Percentiles rank a stretch among this genome's conserved stretches.
These are phyloP conservation scores for Protea cynaroides DNA, from an alignment of 164 flowering plant genomes.

Conservation along the genomic window DNA sequence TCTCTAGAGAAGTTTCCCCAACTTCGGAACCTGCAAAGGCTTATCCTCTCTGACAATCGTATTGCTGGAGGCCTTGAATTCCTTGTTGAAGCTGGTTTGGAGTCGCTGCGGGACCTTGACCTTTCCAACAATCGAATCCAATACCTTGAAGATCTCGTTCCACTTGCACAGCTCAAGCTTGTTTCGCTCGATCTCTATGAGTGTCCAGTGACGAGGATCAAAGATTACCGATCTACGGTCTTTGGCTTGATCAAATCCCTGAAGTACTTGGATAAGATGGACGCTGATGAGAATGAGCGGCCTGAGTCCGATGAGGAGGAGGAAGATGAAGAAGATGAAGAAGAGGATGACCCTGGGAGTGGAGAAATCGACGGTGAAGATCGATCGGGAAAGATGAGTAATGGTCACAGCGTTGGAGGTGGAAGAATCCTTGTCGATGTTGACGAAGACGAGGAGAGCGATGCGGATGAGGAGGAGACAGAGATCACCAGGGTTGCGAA, in stretches of 20 bases:
- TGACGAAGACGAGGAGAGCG: conserved; percentile 87
- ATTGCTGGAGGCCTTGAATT: conserved; percentile 78
- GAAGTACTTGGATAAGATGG: conserved; percentile 89
- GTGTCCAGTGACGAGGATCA: conserved; percentile 81
- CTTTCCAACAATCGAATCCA: conserved; percentile 85
- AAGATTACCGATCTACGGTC: conserved; percentile 83
- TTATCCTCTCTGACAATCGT: conserved; percentile 75
- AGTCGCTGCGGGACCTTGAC: conserved; percentile 74
- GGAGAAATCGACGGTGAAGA: conserved; percentile 88
- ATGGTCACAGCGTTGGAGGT: conserved; percentile 35
- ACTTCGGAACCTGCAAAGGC: conserved; percentile 64
- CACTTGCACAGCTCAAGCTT: conserved; percentile 63
- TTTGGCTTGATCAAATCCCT: conserved; percentile 74
- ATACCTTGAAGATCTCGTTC: conserved; percentile 65
- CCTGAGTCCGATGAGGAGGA: conserved; percentile 92
- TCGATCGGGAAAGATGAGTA: conserved; percentile 30
- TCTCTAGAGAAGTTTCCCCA: conserved; percentile 81
- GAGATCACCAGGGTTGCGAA: conserved; percentile 33
- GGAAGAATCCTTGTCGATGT: conserved; percentile 60
- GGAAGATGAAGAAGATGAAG: conserved; percentile 60
- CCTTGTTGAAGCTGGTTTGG: conserved; percentile 71
- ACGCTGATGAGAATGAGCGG: conserved; percentile 77
- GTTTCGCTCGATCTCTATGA: conserved; percentile 88
- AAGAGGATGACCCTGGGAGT: conserved; percentile 86
- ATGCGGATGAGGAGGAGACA: conserved; percentile 80